Conservation (phyloP, 371 early-diverging fungal genomes). For the Nematocida sp. region DNA sequence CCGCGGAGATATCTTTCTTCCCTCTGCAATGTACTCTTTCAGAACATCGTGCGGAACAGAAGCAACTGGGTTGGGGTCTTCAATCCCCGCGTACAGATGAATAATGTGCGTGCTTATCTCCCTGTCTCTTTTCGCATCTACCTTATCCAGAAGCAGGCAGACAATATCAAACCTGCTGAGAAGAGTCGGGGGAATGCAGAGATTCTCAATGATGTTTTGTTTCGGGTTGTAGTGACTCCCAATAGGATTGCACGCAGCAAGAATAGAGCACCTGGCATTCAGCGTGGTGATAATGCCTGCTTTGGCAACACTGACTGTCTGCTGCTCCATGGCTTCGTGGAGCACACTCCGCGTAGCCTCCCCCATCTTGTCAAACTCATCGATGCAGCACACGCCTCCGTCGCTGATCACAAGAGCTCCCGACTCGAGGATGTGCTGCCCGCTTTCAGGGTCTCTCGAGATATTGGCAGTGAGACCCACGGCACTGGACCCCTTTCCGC, state of each 20-base stretch:
- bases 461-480: constrained; percentile 97
- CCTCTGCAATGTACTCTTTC: constrained; percentile 68
- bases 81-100: constrained; percentile 46
- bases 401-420: constrained; percentile 65
- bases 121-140: constrained; percentile 60
- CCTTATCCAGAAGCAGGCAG: constrained; percentile 62
- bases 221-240: constrained; percentile 63
- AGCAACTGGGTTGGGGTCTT: constrained; percentile 8
- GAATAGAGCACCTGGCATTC: constrained; percentile 64
- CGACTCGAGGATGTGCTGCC: constrained; percentile 76
- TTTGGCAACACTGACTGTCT: constrained; percentile 64
- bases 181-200: constrained; percentile 64
- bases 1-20: constrained; percentile 71
- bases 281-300: constrained; percentile 66
- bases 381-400: constrained; percentile 64
- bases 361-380: constrained; percentile 67
- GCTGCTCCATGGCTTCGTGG: constrained; percentile 66
- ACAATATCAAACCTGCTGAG: constrained; percentile 65
- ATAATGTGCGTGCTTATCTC: constrained; percentile 63
- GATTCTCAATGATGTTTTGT: constrained; percentile 65
- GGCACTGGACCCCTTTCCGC: constrained; percentile 93
- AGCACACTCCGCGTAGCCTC: constrained; percentile 62
- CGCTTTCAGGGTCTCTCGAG: constrained; percentile 87
- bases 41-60: constrained; percentile 46
- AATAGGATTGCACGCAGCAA: constrained; percentile 66